A percentile compares a stretch with the other conserved stretches of the same genome.
Conservation (phyloP, 768 basidiomycete species). For the Obba rivulosa region DNA sequence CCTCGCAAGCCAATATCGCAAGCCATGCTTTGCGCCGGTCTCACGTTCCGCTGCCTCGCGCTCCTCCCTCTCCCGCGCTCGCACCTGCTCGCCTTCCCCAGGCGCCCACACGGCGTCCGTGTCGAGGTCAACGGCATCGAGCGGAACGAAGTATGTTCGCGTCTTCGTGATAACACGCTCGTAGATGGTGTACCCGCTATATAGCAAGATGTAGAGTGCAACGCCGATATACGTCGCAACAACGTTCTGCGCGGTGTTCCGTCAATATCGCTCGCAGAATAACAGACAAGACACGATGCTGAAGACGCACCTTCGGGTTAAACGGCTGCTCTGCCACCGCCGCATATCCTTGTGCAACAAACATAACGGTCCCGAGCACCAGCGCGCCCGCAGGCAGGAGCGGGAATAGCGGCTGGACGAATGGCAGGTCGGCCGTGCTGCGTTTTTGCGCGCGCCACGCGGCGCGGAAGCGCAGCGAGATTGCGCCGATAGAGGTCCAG, state of each 20-base stretch:
- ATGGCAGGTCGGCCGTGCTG: slow-evolving; percentile 49
- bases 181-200: slow-evolving; percentile 38
- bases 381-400: slow-evolving; percentile 46
- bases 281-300: slow-evolving; percentile 1
- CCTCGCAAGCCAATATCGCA: no score
- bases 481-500: slow-evolving; percentile 55
- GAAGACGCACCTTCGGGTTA: slow-evolving; percentile 31
- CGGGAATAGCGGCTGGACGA: slow-evolving; percentile 50
- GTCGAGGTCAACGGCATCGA: slow-evolving; percentile 42
- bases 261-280: neutral
- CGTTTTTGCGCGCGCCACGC: slow-evolving; percentile 54
- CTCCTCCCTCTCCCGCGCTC: slow-evolving; percentile 21
- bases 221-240: slow-evolving; percentile 53
- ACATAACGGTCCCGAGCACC: slow-evolving; percentile 45
- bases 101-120: slow-evolving; percentile 49
- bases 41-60: neutral
- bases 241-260: slow-evolving; percentile 35
- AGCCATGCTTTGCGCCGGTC: slow-evolving; percentile 1
- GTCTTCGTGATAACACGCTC: slow-evolving; percentile 29
- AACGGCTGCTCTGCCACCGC: slow-evolving; percentile 41
- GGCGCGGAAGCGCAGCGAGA: slow-evolving; percentile 56
- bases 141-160: slow-evolving; percentile 35
- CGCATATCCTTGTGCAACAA: slow-evolving; percentile 50
- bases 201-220: slow-evolving; percentile 39
- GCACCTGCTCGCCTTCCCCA: slow-evolving; percentile 36